Percentiles rank a stretch among this genome's conserved stretches.
phyloP scores from a whole-genome alignment of 2,329 filamentous ascomycete species.

The Fusarium sp. region DNA sequence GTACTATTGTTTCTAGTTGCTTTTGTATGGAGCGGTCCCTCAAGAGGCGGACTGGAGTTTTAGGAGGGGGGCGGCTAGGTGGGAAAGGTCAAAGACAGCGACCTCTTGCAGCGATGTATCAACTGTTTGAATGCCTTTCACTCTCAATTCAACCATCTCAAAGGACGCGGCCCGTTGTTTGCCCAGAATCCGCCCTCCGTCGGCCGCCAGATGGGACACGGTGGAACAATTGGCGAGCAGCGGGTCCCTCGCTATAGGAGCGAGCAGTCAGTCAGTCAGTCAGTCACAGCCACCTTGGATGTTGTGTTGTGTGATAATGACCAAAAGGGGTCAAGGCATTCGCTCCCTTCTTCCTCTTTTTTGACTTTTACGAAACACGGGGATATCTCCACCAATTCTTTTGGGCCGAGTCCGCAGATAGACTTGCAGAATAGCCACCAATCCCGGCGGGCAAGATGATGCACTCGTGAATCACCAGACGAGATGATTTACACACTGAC shows the following conservation, averaged over 20 bases:
- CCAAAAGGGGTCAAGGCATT: constrained; percentile 3
- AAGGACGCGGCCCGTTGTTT: background rate
- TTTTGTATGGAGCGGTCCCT: background rate
- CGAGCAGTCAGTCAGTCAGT: background rate
- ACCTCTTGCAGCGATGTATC: background rate
- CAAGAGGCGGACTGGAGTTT: constrained; percentile 14
- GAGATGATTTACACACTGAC: background rate
- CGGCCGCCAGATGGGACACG: too few relatives aligned
- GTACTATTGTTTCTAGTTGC: background rate
- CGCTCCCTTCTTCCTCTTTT: background rate
- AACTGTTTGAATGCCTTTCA: too few relatives aligned
- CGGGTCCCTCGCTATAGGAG: background rate
- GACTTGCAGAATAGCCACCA: too few relatives aligned
- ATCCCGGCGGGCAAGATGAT: too few relatives aligned
- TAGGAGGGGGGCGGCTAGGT: background rate
- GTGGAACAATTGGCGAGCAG: background rate
- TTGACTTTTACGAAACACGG: constrained; percentile 2
- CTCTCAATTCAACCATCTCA: background rate
- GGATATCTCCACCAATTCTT: background rate
- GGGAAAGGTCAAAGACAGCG: too few relatives aligned
- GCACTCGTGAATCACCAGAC: too few relatives aligned
- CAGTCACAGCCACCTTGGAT: background rate
- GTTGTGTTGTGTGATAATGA: constrained; percentile 12
- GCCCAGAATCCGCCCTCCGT: too few relatives aligned
- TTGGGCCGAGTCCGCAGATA: background rate